These are phyloP conservation scores for Delphinella strobiligena DNA, from an alignment of 2,329 filamentous ascomycete species.

Conservation along the genomic window DNA sequence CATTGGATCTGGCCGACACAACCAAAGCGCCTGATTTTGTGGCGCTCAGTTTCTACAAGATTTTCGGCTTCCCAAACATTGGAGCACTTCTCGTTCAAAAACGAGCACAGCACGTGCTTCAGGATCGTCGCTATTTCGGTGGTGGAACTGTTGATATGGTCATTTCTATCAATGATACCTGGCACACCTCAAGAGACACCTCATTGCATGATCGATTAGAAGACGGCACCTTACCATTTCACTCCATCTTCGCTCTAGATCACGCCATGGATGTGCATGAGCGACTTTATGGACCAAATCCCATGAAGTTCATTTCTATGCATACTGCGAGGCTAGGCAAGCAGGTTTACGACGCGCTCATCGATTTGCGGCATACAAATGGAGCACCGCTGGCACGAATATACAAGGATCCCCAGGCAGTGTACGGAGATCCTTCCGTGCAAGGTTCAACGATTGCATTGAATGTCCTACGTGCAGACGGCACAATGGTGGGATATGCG, in stretches of 20 bases:
- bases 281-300: slow-evolving; percentile 51
- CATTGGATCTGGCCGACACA: slow-evolving; percentile 55
- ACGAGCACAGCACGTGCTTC: slow-evolving; percentile 48
- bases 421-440: slow-evolving; percentile 30
- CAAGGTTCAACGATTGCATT: slow-evolving; percentile 73
- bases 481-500: slow-evolving; percentile 65
- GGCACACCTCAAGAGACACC: slow-evolving; percentile 65
- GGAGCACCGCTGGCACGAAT: slow-evolving; percentile 51
- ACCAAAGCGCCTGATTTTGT: slow-evolving; percentile 66
- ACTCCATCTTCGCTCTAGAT: slow-evolving; percentile 75
- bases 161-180: slow-evolving; percentile 60
- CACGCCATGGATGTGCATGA: slow-evolving; percentile 59
- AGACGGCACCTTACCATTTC: slow-evolving; percentile 83
- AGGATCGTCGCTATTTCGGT: slow-evolving; percentile 69
- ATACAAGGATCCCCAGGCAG: slow-evolving; percentile 37
- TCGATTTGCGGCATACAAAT: slow-evolving; percentile 56
- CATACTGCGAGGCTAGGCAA: slow-evolving; percentile 58
- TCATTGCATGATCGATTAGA: slow-evolving; percentile 72
- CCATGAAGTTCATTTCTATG: slow-evolving; percentile 52
- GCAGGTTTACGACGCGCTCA: slow-evolving; percentile 47
- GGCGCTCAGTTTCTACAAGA: slow-evolving; percentile 85
- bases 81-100: slow-evolving; percentile 76
- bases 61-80: slow-evolving; percentile 92
- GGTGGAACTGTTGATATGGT: slow-evolving; percentile 93
- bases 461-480: slow-evolving; percentile 59